Evolutionary conservation across 192 early-diverging fungal genomes (phyloP), one percentile per base, ranked within the genome.

Genomic region (Podila clonocystis): DNA sequence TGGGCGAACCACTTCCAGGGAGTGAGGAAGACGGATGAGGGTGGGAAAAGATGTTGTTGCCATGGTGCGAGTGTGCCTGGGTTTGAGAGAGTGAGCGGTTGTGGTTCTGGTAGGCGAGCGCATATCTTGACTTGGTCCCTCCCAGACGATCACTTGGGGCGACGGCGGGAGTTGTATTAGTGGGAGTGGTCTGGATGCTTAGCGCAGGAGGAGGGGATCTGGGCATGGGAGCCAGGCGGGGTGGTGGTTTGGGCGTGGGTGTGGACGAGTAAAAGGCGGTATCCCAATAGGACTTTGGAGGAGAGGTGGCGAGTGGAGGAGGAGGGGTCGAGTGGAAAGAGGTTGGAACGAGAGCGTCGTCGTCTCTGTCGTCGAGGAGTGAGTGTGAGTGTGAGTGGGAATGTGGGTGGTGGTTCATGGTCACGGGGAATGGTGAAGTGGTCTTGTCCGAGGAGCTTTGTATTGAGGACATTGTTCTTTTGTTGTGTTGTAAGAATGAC

Each of bases 301-400:
- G 63, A 28, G 64, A 63, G 22, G 67, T 15, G 8, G 31, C 31
- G 24, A 52, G 17, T 68, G 62, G n/a, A 50, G 73, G 34, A 41
- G 62, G 24, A 3, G 22, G n/a, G 2, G 61, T 2, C 13, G 63
- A 9, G 22, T 50, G n/a, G 28, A 34, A 36, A 41, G 67, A 52
- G 1, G 77, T 69, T 2, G 77, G 77, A n/a, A 80, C 77, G 9
- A 73, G 61, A 24, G 77, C 77, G 58, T 80, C 76, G 38, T 72
- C 77, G 52, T 55, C 52, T 12, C n/a, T 24, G n/a, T 55, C 24
- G 52, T 55, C 20, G 24, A 55, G 20, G 52, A 24, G 52, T 55
- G 52, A 55, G 24, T 55, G 52, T 55, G 52, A 55, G 24, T 55
- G 52, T 55, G 52, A 24, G 24, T 55, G 52, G 1, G 52, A 9